Evolutionary conservation across 768 basidiomycete species (phyloP), one percentile per base, ranked within the genome.

Genomic region (Phylloporus arenicola): DNA sequence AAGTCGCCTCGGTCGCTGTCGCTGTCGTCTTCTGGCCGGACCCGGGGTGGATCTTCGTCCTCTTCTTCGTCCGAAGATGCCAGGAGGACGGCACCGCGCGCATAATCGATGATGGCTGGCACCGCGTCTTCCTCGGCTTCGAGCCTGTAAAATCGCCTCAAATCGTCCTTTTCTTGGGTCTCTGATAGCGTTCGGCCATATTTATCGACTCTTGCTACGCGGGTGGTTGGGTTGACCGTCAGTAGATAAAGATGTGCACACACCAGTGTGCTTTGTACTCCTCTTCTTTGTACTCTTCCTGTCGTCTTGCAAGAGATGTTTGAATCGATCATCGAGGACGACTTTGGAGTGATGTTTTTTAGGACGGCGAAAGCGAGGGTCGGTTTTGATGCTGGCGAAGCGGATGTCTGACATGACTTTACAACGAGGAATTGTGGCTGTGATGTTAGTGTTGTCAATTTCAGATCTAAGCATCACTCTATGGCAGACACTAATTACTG

Each of bases 311-410:
- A 97, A 81, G 17, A 96, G 77, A 48, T 76, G 72, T 67, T 86
- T 90, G 78, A 98, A 99, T 20, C 96, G 84, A 11, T 92, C 84
- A 65, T 99, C 96, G 33, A 97, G 79, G 47, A 87, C 80, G 46
- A 96, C 85, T 68, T 93, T 96, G 56, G 81, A 73, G 50, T 82
- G 73, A 31, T 84, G 81, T 68, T 85, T 90, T 65, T 83, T 88
- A 2, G 90, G 88, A 29, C 80, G 79, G 22, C 93, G 77, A 72
- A 99, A 99, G 43, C 96, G 83, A 41, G 96, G 96, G 65, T 99
- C 95, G 13, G 91, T 83, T 64, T 82, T 85, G 48, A 97, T 75
- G 46, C 88, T 76, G 17, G 87, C 79, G 68, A 98, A 99, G 19
- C 95, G 81, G n/a, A 88, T 75, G 69, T 96, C 90, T 13, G 86